Evolutionary conservation across 2,329 filamentous ascomycete species (phyloP).

Genomic region (Fusarium paranaense): DNA sequence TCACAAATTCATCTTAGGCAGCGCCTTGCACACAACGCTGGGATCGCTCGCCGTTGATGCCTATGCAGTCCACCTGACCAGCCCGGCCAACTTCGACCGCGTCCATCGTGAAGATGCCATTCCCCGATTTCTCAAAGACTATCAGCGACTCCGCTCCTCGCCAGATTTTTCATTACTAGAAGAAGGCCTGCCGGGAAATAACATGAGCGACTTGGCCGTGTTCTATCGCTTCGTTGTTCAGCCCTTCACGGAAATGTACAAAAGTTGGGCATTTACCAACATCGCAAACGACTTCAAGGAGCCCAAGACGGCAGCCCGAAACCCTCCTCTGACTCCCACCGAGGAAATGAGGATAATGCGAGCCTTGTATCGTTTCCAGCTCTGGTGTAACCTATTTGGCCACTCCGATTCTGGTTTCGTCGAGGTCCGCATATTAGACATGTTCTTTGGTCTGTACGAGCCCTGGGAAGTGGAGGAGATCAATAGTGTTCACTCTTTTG

Average conservation of each 20-base stretch:
- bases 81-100: not conserved
- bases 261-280: not conserved
- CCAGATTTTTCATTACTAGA: not conserved
- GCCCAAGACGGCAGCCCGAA: not conserved
- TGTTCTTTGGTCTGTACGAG: not conserved
- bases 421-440: not conserved
- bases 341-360: not conserved
- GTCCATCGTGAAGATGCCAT: not conserved
- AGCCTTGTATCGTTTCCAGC: not conserved
- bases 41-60: not conserved
- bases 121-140: not conserved
- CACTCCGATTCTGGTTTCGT: not conserved
- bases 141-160: not conserved
- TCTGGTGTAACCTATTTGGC: not conserved
- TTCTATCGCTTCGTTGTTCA: not conserved
- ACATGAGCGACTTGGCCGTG: not conserved
- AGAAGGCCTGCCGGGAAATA: not conserved
- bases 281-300: not conserved
- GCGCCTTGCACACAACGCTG: not conserved
- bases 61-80: not conserved
- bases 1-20: not conserved
- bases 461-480: not conserved
- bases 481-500: not conserved
- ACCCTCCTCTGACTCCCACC: not conserved
- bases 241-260: not conserved